These are phyloP conservation scores for Hypomyces perniciosus DNA, from an alignment of 2,329 filamentous ascomycete species.

Conservation along the genomic window DNA sequence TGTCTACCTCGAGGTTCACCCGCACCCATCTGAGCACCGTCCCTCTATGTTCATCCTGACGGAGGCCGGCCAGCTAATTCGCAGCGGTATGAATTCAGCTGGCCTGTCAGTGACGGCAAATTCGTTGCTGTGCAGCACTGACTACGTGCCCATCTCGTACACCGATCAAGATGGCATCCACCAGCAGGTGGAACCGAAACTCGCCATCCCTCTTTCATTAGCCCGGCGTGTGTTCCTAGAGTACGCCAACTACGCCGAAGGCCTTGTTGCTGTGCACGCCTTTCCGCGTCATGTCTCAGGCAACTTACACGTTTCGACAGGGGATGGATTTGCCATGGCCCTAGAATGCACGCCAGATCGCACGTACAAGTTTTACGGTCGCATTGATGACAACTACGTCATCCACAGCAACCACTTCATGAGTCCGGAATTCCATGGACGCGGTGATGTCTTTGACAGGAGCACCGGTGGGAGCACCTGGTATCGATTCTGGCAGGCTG, in stretches of 20 bases:
- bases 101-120: constrained; percentile 24
- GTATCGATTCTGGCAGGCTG: constrained; percentile 15
- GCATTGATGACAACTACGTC: constrained; percentile 16
- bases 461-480: constrained; percentile 20
- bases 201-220: constrained; percentile 19
- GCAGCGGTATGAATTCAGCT: constrained; percentile 24
- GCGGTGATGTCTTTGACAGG: constrained; percentile 14
- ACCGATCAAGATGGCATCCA: neutral
- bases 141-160: constrained; percentile 17
- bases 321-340: constrained; percentile 17
- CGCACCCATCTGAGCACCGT: constrained; percentile 10
- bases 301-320: constrained; percentile 19
- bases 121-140: constrained; percentile 19
- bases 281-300: constrained; percentile 22
- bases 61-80: constrained; percentile 25
- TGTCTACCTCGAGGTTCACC: constrained; percentile 23
- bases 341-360: constrained; percentile 21
- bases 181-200: constrained; percentile 8
- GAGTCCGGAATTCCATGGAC: constrained; percentile 14
- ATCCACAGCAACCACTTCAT: constrained; percentile 25
- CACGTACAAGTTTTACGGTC: constrained; percentile 11
- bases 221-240: constrained; percentile 21
- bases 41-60: constrained; percentile 22
- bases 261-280: constrained; percentile 8
- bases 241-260: constrained; percentile 15